phyloP scores from a whole-genome alignment of 352 stramenopile genomes.

The Pythium periplocum region DNA sequence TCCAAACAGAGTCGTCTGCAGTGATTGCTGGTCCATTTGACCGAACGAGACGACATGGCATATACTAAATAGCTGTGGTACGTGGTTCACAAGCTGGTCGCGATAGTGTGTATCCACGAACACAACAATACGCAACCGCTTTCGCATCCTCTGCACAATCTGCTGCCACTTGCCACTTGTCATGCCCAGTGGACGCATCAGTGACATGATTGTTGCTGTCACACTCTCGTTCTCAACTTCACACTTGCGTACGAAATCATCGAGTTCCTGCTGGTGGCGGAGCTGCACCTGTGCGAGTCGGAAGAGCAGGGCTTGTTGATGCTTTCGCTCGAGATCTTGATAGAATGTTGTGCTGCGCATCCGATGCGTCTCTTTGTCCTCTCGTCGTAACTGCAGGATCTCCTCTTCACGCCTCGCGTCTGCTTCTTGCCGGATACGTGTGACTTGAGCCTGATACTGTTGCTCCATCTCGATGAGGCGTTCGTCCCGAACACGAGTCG shows the following conservation, averaged over 20 bases:
- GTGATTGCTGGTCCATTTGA: slow-evolving; percentile 15
- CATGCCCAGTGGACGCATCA: slow-evolving; percentile 62
- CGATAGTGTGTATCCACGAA: slow-evolving; percentile 28
- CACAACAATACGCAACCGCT: slow-evolving; percentile 42
- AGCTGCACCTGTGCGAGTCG: slow-evolving; percentile 35
- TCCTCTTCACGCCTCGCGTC: slow-evolving; percentile 34
- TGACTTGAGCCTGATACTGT: slow-evolving; percentile 22
- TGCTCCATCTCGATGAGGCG: slow-evolving; percentile 46
- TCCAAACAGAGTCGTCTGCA: slow-evolving; percentile 33
- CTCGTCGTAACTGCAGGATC: slow-evolving; percentile 8
- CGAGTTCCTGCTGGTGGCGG: slow-evolving; percentile 52
- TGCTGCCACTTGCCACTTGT: slow-evolving; percentile 69
- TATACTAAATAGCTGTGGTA: slow-evolving; percentile 26
- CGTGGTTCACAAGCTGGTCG: neutral
- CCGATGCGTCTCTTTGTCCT: slow-evolving; percentile 4
- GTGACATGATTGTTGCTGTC: slow-evolving; percentile 66
- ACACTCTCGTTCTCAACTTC: slow-evolving; percentile 74
- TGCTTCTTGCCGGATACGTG: slow-evolving; percentile 25
- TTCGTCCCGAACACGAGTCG: slow-evolving; percentile 56
- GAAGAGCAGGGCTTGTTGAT: slow-evolving; percentile 20
- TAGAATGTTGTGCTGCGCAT: slow-evolving; percentile 17
- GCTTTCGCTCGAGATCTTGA: slow-evolving; percentile 31
- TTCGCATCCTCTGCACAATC: slow-evolving; percentile 47
- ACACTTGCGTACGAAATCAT: slow-evolving; percentile 45
- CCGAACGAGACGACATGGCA: slow-evolving; percentile 30